A percentile compares a stretch with the other conserved stretches of the same genome.
These are phyloP conservation scores for Xylariaceae sp. DNA, from an alignment of 2,329 filamentous ascomycete genomes.

Conservation along the genomic window DNA sequence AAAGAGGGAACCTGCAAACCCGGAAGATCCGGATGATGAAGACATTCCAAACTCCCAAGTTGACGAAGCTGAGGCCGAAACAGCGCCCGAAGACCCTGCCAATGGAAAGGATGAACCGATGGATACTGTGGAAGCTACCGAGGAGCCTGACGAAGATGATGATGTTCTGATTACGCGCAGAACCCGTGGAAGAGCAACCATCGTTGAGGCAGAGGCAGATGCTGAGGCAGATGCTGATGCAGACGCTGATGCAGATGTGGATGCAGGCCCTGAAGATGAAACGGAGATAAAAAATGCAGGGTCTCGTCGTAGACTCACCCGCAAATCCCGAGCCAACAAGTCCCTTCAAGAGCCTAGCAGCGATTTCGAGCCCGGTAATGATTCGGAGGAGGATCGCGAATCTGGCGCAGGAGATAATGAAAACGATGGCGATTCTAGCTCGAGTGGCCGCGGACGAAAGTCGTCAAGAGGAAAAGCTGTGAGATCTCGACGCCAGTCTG, in stretches of 20 bases:
- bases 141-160: constrained; percentile 40
- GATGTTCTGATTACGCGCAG: constrained; percentile 44
- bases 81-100: background rate
- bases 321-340: constrained; percentile 42
- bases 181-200: constrained; percentile 30
- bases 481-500: constrained; percentile 43
- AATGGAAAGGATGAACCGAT: constrained; percentile 26
- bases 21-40: constrained; percentile 17
- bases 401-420: constrained; percentile 35
- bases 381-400: constrained; percentile 51
- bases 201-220: constrained; percentile 6
- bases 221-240: constrained; percentile 12
- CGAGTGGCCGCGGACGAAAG: constrained; percentile 45
- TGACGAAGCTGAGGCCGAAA: constrained; percentile 7
- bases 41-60: constrained; percentile 23
- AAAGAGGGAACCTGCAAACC: constrained; percentile 27
- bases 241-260: constrained; percentile 11
- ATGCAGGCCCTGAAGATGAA: constrained; percentile 9
- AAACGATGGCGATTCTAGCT: constrained; percentile 42
- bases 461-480: constrained; percentile 32
- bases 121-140: constrained; percentile 28
- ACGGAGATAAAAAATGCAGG: constrained; percentile 24
- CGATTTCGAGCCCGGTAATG: constrained; percentile 58
- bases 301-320: constrained; percentile 44
- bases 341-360: constrained; percentile 51